Percentiles rank a stretch among this genome's conserved stretches.
Evolutionary conservation across 805 yeast species (phyloP).

Genomic region (Yarrowia deformans): DNA sequence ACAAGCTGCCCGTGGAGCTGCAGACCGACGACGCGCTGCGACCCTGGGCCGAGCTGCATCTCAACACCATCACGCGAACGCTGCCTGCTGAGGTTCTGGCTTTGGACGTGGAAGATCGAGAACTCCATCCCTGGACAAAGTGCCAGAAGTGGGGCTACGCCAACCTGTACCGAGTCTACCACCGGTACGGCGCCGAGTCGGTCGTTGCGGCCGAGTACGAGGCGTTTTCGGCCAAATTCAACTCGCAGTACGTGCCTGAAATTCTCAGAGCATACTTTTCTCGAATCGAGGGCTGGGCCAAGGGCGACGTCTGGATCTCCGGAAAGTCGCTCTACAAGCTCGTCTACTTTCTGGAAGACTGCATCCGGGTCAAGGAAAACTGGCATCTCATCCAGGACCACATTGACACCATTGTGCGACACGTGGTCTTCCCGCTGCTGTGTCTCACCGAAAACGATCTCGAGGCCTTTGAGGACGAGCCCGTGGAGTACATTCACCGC

Average conservation of each 20-base stretch:
- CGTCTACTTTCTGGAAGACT: slow-evolving; percentile 66
- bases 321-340: slow-evolving; percentile 69
- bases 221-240: slow-evolving; percentile 65
- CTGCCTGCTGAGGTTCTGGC: slow-evolving; percentile 62
- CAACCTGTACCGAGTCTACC: slow-evolving; percentile 55
- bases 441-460: slow-evolving; percentile 55
- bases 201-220: slow-evolving; percentile 55
- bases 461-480: slow-evolving; percentile 83
- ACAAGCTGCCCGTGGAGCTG: slow-evolving; percentile 70
- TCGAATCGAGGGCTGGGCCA: slow-evolving; percentile 78
- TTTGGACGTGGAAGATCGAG: slow-evolving; percentile 61
- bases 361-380: slow-evolving; percentile 63
- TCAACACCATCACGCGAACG: slow-evolving; percentile 65
- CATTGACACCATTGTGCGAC: slow-evolving; percentile 67
- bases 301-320: slow-evolving; percentile 70
- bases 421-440: slow-evolving; percentile 76
- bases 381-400: slow-evolving; percentile 75
- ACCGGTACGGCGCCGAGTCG: slow-evolving; percentile 51
- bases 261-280: slow-evolving; percentile 67
- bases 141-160: slow-evolving; percentile 90
- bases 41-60: slow-evolving; percentile 81
- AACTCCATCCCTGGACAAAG: slow-evolving; percentile 68
- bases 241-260: slow-evolving; percentile 72
- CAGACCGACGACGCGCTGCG: slow-evolving; percentile 61
- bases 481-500: slow-evolving; percentile 83